phyloP scores from a whole-genome alignment of 176 grass and related monocot genomes.

The Oryza meyeriana region DNA sequence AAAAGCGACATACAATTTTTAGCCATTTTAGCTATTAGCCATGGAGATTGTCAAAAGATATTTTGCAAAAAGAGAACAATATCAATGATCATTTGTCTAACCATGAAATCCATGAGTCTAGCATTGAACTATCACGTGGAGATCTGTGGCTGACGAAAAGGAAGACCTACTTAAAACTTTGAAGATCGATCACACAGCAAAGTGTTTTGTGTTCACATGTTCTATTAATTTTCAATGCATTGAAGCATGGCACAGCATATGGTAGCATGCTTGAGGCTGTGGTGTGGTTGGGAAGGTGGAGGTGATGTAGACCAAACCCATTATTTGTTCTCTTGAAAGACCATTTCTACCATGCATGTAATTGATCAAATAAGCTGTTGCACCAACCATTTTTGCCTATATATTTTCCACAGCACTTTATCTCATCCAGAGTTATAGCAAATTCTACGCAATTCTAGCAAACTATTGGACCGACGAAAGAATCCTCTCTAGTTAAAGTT shows the following conservation, averaged over 20 bases:
- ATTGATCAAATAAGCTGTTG: neutral
- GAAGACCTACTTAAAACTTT: conserved; percentile 25
- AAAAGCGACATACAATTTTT: too few species aligned
- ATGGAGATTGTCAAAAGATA: neutral
- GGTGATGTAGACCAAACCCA: conserved; percentile 36
- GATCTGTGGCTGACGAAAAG: conserved; percentile 27
- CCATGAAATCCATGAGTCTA: conserved; percentile 9
- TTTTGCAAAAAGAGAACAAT: neutral
- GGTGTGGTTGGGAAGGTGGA: conserved; percentile 43
- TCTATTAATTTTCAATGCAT: neutral
- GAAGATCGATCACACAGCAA: conserved; percentile 13
- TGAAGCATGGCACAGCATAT: neutral
- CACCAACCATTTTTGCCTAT: neutral
- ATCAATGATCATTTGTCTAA: neutral
- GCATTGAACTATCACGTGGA: conserved; percentile 9
- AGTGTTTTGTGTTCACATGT: conserved; percentile 28
- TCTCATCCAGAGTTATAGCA: too few species aligned
- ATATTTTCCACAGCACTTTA: neutral
- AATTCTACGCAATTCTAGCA: neutral
- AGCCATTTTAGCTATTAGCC: neutral
- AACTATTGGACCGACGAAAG: neutral
- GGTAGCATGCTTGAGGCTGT: conserved; percentile 7
- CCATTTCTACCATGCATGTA: neutral
- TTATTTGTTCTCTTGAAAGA: neutral
- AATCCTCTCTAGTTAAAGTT: neutral